phyloP scores from a whole-genome alignment of 345 rosid genomes.

The Corchorus olitorius region DNA sequence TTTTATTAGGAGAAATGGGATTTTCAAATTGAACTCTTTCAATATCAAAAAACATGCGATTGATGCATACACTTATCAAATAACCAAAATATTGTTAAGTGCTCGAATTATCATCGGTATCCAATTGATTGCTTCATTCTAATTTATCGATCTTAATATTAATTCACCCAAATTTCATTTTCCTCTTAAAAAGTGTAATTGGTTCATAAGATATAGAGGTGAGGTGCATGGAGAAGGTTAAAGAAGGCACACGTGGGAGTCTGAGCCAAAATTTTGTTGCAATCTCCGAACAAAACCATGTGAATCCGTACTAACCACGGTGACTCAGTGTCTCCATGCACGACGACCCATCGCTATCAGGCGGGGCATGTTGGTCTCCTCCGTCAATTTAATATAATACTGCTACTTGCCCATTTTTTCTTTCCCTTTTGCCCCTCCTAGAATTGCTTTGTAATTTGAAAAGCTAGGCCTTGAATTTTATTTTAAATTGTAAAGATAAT shows the following conservation, averaged over 20 bases:
- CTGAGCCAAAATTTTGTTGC: constrained; percentile 19
- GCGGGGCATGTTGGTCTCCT: constrained; percentile 39
- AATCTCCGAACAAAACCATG: constrained; percentile 35
- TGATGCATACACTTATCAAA: no score
- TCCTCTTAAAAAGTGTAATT: not conserved
- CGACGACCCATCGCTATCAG: constrained; percentile 32
- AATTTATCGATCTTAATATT: not conserved
- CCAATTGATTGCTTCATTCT: not conserved
- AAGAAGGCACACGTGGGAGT: constrained; percentile 20
- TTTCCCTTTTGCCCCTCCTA: not conserved
- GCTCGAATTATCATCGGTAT: not conserved
- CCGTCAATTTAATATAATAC: not conserved
- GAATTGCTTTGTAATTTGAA: not conserved
- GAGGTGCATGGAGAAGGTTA: constrained; percentile 6
- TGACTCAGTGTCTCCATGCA: constrained; percentile 23
- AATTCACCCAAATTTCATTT: not conserved
- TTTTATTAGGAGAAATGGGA: no score
- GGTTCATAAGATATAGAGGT: constrained; percentile 7
- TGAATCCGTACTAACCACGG: constrained; percentile 31
- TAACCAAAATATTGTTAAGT: no score
- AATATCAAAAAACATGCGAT: no score
- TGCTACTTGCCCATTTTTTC: not conserved
- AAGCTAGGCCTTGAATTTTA: not conserved
- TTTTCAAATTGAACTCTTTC: no score
- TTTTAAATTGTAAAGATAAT: no score